These are phyloP conservation scores for Irineochytrium annulatum DNA, from an alignment of 192 early-diverging fungal species.

Conservation along the genomic window DNA sequence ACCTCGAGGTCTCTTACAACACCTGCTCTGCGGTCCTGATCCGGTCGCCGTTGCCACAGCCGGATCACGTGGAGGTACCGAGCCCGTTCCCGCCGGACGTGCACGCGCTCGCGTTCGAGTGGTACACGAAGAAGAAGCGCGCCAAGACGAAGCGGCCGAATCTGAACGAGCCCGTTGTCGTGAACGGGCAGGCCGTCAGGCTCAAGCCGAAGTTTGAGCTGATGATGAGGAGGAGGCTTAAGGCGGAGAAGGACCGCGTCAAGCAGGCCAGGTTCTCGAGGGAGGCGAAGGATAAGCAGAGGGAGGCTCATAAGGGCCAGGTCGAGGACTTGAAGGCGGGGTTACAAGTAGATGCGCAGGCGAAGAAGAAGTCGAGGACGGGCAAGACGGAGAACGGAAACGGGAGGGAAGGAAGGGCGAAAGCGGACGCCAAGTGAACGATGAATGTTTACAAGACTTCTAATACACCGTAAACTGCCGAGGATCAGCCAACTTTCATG, in stretches of 20 bases:
- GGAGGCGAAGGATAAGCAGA: slow-evolving; percentile 11
- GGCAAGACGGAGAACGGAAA: too few species aligned
- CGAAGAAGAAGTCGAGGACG: too few species aligned
- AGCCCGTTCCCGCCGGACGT: slow-evolving; percentile 87
- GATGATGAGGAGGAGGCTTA: slow-evolving; percentile 36
- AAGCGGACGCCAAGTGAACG: too few species aligned
- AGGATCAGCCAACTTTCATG: too few species aligned
- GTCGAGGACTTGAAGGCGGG: too few species aligned
- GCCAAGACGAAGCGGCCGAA: slow-evolving; percentile 27
- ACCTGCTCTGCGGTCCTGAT: slow-evolving; percentile 86
- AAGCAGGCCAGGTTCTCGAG: slow-evolving; percentile 6
- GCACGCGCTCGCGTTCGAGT: slow-evolving; percentile 90
- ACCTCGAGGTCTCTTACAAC: slow-evolving; percentile 96
- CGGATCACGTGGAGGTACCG: slow-evolving; percentile 83
- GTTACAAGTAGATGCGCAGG: too few species aligned
- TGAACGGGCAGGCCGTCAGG: slow-evolving; percentile 33
- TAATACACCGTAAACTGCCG: too few species aligned
- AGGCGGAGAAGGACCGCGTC: slow-evolving; percentile 16
- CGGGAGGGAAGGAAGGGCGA: too few species aligned
- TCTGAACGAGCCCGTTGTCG: slow-evolving; percentile 29
- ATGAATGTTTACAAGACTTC: too few species aligned
- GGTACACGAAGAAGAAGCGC: slow-evolving; percentile 63
- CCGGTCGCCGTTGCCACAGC: slow-evolving; percentile 81
- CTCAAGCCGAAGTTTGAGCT: slow-evolving; percentile 50
- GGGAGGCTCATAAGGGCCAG: background rate